These are phyloP conservation scores for Trifolium fragiferum DNA, from an alignment of 306 rosid species.

Conservation along the genomic window DNA sequence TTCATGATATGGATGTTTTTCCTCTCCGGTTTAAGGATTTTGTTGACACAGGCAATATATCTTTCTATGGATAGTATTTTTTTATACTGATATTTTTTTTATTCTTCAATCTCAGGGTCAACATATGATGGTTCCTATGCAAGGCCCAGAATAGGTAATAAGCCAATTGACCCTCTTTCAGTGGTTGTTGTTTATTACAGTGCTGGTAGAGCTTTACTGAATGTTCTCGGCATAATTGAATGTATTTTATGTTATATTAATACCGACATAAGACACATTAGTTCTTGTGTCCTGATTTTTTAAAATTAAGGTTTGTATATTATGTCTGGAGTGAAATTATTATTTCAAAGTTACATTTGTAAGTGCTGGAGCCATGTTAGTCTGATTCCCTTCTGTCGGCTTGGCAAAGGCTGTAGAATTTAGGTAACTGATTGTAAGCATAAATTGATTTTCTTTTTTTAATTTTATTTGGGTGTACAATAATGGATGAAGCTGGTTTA, in stretches of 20 bases:
- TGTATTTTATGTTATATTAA: conserved; percentile 46
- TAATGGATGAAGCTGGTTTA: conserved; percentile 32
- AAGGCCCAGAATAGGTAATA: conserved; percentile 69
- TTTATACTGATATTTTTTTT: conserved; percentile 11
- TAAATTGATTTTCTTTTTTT: conserved; percentile 37
- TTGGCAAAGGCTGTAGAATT: conserved; percentile 40
- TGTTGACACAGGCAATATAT: background rate
- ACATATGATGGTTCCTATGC: conserved; percentile 89
- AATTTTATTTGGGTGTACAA: conserved; percentile 18
- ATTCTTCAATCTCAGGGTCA: conserved; percentile 62
- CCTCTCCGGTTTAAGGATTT: conserved; percentile 39
- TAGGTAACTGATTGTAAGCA: conserved; percentile 46
- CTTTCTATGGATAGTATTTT: background rate
- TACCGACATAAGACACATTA: conserved; percentile 48
- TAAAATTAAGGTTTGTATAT: conserved; percentile 51
- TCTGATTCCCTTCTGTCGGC: conserved; percentile 26
- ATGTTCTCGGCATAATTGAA: conserved; percentile 35
- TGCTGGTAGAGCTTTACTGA: conserved; percentile 45
- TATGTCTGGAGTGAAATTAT: conserved; percentile 45
- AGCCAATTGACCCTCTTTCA: conserved; percentile 30
- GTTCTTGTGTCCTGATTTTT: conserved; percentile 40
- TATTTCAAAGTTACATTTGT: conserved; percentile 42
- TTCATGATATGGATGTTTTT: background rate
- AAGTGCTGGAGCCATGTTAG: conserved; percentile 40
- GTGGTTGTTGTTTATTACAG: conserved; percentile 39